These are phyloP conservation scores for Arthrobotrys entomopaga DNA, from an alignment of 2,329 filamentous ascomycete species.

Conservation along the genomic window DNA sequence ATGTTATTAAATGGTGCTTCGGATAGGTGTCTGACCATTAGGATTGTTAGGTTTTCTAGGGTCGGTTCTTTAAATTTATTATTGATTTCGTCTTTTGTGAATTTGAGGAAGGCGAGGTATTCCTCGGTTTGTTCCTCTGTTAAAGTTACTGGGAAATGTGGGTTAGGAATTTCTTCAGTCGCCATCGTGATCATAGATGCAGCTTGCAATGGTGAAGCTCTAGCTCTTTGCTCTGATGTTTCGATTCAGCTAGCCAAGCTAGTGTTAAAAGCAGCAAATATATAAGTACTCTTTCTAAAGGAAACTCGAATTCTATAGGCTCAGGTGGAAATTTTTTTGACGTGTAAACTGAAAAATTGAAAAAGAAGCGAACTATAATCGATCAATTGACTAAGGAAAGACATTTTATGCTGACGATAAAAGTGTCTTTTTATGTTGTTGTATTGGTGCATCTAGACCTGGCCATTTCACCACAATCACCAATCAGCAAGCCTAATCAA, in stretches of 20 bases:
- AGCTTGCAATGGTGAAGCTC: neutral
- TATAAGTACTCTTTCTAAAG: too few relatives aligned
- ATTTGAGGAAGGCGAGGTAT: conserved; percentile 43
- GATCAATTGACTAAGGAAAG: too few relatives aligned
- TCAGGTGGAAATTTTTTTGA: too few relatives aligned
- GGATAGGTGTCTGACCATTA: conserved; percentile 35
- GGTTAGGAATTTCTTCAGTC: neutral
- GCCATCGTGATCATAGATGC: conserved; percentile 16
- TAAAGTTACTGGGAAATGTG: conserved; percentile 6
- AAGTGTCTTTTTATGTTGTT: too few relatives aligned
- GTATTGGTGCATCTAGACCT: too few relatives aligned
- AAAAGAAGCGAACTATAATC: too few relatives aligned
- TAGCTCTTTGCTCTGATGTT: neutral
- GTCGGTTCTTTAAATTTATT: conserved; percentile 14
- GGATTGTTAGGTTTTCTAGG: conserved; percentile 23
- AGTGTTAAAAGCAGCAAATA: neutral
- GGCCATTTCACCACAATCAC: too few relatives aligned
- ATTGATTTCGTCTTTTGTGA: conserved; percentile 22
- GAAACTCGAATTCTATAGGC: too few relatives aligned
- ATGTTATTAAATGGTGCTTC: conserved; percentile 33
- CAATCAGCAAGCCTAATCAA: too few relatives aligned
- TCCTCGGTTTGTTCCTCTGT: conserved; percentile 22
- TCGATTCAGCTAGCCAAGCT: neutral
- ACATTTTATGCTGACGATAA: too few relatives aligned
- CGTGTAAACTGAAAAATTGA: too few relatives aligned